These are phyloP conservation scores for Beauveria australis DNA, from an alignment of 2,329 filamentous ascomycete species.

Conservation along the genomic window DNA sequence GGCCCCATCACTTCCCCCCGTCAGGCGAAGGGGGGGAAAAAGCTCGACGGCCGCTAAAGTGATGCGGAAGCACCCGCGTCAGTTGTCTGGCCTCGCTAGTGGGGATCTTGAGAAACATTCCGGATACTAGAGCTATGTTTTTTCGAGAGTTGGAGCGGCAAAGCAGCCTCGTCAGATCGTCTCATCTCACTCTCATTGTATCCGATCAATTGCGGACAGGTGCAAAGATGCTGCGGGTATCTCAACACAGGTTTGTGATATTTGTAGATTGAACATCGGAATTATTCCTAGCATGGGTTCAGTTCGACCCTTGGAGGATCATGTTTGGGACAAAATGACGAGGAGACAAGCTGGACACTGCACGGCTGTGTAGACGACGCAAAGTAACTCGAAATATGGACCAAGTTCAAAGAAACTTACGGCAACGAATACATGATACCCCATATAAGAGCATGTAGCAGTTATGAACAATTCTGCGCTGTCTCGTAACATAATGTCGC, in stretches of 20 bases:
- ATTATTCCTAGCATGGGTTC: not conserved
- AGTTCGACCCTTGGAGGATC: not conserved
- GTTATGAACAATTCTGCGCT: no score
- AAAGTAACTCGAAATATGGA: no score
- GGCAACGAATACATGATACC: no score
- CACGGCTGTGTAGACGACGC: no score
- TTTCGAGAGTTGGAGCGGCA: not conserved
- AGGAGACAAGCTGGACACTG: no score
- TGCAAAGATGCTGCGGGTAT: not conserved
- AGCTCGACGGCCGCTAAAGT: not conserved
- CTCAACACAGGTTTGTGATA: not conserved
- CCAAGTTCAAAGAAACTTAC: no score
- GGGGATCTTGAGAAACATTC: not conserved
- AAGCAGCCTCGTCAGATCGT: not conserved
- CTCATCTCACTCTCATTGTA: not conserved
- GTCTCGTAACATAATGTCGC: no score
- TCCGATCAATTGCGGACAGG: not conserved
- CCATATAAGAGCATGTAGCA: no score
- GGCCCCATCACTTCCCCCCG: not conserved
- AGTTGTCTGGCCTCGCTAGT: not conserved
- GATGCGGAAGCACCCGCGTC: constrained; percentile 9
- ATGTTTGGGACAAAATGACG: no score
- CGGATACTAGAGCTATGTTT: not conserved
- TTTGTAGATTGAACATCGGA: not conserved
- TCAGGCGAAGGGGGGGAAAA: not conserved